phyloP scores from a whole-genome alignment of 179 eudicot species.

The Silene coronaria region DNA sequence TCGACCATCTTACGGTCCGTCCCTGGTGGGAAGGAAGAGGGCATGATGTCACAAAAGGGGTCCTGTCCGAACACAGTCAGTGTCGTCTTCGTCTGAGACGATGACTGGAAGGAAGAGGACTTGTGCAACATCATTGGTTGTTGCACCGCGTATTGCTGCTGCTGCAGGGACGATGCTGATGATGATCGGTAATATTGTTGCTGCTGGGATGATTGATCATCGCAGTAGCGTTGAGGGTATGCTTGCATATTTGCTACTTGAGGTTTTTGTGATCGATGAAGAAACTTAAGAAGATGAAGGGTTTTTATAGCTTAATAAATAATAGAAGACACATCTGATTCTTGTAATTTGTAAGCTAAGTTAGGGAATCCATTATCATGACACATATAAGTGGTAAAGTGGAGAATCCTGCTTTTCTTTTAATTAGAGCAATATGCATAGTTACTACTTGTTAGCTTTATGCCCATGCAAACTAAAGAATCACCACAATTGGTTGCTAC shows the following conservation, averaged over 20 bases:
- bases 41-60: slow-evolving; percentile 27
- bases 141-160: not conserved
- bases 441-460: too few species aligned
- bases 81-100: not conserved
- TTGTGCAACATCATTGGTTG: slow-evolving; percentile 6
- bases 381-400: not conserved
- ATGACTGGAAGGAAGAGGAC: slow-evolving; percentile 10
- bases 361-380: slow-evolving; percentile 1
- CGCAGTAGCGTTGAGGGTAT: slow-evolving; percentile 19
- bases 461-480: too few species aligned
- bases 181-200: slow-evolving; percentile 11
- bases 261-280: slow-evolving; percentile 4
- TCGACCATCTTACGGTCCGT: slow-evolving; percentile 35
- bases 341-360: slow-evolving; percentile 16
- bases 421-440: not conserved
- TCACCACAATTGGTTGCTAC: not conserved
- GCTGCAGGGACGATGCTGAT: not conserved
- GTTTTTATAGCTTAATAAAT: not conserved
- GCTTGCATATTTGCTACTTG: slow-evolving; percentile 18
- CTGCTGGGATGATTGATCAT: slow-evolving; percentile 18
- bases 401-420: not conserved
- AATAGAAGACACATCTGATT: not conserved
- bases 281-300: slow-evolving; percentile 7
- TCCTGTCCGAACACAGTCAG: slow-evolving; percentile 30
- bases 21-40: slow-evolving; percentile 35